Percentiles rank a stretch among this genome's conserved stretches.
These are phyloP conservation scores for Paramecium sexaurelia DNA, from an alignment of 73 alveolate species.

Conservation along the genomic window DNA sequence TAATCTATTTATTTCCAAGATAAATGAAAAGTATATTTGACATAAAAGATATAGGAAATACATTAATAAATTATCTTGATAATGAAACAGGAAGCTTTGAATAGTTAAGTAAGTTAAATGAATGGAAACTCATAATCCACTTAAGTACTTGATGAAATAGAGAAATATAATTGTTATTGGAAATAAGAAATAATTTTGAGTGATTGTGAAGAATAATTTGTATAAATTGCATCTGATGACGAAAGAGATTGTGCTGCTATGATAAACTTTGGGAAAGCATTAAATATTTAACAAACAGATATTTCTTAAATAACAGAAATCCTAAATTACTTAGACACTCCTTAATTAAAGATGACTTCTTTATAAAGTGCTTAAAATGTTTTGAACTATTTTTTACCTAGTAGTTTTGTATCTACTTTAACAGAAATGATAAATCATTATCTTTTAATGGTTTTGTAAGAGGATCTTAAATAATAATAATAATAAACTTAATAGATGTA, in stretches of 20 bases:
- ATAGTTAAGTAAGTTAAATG: neutral
- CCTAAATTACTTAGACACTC: neutral
- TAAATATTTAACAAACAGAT: neutral
- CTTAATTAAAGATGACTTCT: neutral
- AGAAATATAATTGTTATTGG: constrained; percentile 18
- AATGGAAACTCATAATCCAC: neutral
- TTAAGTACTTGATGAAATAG: neutral
- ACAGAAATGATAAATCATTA: neutral
- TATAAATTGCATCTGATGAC: constrained; percentile 16
- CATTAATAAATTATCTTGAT: neutral
- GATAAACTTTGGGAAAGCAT: neutral
- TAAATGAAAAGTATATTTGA: neutral
- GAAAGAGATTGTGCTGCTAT: neutral
- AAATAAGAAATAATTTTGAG: neutral
- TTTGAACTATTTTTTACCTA: neutral
- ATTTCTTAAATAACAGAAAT: neutral
- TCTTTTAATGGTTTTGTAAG: neutral
- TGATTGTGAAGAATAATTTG: neutral
- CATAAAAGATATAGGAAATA: neutral
- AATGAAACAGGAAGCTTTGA: neutral
- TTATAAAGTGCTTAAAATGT: neutral
- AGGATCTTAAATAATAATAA: neutral
- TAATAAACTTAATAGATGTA: neutral
- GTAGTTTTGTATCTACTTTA: neutral
- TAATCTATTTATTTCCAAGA: neutral